A percentile compares a stretch with the other conserved stretches of the same genome.
phyloP scores from a whole-genome alignment of 2,329 filamentous ascomycete species.

The Colletotrichum sp. region DNA sequence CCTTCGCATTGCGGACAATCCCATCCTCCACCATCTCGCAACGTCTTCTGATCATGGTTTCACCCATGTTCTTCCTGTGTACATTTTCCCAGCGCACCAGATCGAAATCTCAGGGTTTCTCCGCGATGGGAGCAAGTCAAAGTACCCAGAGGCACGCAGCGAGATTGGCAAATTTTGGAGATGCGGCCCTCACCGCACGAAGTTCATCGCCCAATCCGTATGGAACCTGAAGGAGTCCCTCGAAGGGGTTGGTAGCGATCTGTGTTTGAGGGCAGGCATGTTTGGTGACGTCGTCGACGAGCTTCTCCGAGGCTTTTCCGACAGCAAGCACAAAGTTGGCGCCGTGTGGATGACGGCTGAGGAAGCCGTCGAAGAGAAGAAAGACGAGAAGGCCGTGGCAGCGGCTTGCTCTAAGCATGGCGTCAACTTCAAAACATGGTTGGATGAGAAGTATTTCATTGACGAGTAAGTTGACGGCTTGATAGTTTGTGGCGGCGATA shows the following conservation, averaged over 20 bases:
- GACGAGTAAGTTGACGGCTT: conserved; percentile 68
- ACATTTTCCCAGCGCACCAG: conserved; percentile 72
- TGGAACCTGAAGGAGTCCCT: conserved; percentile 74
- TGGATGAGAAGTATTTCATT: conserved; percentile 79
- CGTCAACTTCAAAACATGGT: conserved; percentile 69
- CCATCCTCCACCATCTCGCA: conserved; percentile 66
- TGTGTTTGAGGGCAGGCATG: conserved; percentile 69
- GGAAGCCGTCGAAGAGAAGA: conserved; percentile 71
- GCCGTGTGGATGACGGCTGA: conserved; percentile 79
- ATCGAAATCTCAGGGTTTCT: conserved; percentile 79
- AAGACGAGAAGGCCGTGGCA: conserved; percentile 64
- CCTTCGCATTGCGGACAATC: conserved; percentile 76
- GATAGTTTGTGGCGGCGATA: background rate
- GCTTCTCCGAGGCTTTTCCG: conserved; percentile 56
- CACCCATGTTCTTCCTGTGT: conserved; percentile 75
- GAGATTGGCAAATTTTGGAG: conserved; percentile 72
- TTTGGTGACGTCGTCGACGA: conserved; percentile 62
- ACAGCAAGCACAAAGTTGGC: conserved; percentile 53
- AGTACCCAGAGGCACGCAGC: conserved; percentile 73
- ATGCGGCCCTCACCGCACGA: conserved; percentile 74
- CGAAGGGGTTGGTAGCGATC: conserved; percentile 61
- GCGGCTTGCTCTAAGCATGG: conserved; percentile 55
- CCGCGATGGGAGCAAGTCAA: conserved; percentile 55
- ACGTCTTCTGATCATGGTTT: conserved; percentile 56
- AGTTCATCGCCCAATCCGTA: conserved; percentile 74